Evolutionary conservation across 1,139 yeast species (phyloP).

Genomic region (Pneumocystis sp.): DNA sequence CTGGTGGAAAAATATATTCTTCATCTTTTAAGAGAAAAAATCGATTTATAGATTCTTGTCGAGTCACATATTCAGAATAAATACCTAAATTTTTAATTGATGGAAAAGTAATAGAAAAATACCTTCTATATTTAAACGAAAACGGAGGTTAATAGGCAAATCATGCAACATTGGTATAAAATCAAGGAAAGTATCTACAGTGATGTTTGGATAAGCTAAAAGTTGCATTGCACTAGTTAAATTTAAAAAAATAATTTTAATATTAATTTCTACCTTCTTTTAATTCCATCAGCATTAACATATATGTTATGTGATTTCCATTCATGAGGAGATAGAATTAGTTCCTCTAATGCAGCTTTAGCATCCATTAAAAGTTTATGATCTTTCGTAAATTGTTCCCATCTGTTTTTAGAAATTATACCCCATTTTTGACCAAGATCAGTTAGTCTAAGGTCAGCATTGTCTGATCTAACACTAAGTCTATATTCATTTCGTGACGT

Average conservation of each 20-base stretch:
- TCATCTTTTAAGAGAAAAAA: neutral
- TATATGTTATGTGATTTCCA: slow-evolving; percentile 40
- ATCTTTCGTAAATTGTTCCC: slow-evolving; percentile 36
- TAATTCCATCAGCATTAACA: slow-evolving; percentile 21
- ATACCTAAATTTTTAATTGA: neutral
- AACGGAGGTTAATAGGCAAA: neutral
- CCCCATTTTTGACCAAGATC: slow-evolving; percentile 53
- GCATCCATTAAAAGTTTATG: slow-evolving; percentile 33
- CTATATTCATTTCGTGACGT: slow-evolving; percentile 92
- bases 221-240: slow-evolving; percentile 1
- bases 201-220: neutral
- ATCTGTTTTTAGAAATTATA: slow-evolving; percentile 49
- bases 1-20: neutral
- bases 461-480: slow-evolving; percentile 77
- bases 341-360: slow-evolving; percentile 32
- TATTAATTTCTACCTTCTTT: neutral
- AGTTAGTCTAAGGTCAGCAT: slow-evolving; percentile 78
- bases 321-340: slow-evolving; percentile 37
- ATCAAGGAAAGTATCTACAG: neutral
- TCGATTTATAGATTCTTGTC: neutral
- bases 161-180: neutral
- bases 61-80: neutral
- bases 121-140: neutral
- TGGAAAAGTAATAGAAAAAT: neutral
- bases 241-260: neutral